Base-by-base conservation (phyloP, 768 basidiomycete genomes). In the Termitomyces sp. region DNA sequence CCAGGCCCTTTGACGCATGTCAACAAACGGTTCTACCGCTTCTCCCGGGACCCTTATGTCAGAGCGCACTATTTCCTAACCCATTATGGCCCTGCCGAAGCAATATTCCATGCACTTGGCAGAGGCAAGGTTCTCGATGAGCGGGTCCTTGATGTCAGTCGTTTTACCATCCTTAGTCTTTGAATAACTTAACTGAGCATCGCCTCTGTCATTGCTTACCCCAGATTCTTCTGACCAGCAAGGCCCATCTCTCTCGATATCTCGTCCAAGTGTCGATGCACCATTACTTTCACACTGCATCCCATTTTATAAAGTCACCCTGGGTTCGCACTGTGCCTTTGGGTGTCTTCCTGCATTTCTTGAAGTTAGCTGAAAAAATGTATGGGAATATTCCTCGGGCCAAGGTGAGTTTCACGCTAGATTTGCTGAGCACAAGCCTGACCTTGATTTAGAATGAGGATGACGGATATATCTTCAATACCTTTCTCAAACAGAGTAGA, bases 241-340 rank as follows among this genome's bases (percentile, higher is more conserved):
- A 89, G 54, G 89, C 88, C 54, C 87, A 89, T 67, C 70, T 91
- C 60, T 91, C 89, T 61, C 82, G 90, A 48, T 92, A 92, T 72
- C 79, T 92, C 47, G 79, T 87, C 46, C 90, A 92, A 71, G 79
- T 88, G 53, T 87, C 89, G 36, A 83, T 87, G 53, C 89, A 91
- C 59, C 90, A 91, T 67, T 90, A 85, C 68, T 92, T 89, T 69
- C 82, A 86, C 60, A 83, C 87, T 2, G 82, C 83, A 59, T 74
- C 82, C 30, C 87, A 88, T 59, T 92, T 91, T 62, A 82, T 91
- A 71, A 90, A 90, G 72, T 82, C 86, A 1, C 73, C 74, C 24
- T 92, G 89, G 89, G 87, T 87, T 62, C 82, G 88, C 65, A 81
- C 79, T 27, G 76, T 91, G 49, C 75, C 83, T 6, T 72, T 88